Percentiles rank a stretch among this genome's conserved stretches.
Conservation (phyloP, 345 rosid genomes). For the Brassica rapa region DNA sequence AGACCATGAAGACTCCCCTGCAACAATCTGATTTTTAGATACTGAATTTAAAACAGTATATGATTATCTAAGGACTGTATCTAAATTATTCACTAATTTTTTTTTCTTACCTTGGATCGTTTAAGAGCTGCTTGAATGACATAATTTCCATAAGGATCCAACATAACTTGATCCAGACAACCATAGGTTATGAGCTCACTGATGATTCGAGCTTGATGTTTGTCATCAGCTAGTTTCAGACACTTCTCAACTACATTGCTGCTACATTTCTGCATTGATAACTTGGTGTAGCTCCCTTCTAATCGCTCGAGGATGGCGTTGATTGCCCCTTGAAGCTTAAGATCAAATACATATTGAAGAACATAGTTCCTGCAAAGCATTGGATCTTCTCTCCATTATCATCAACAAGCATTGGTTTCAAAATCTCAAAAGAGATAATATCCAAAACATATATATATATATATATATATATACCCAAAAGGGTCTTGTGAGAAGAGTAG, state of each 20-base stretch:
- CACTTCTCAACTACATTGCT: slow-evolving; percentile 93
- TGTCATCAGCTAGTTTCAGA: slow-evolving; percentile 59
- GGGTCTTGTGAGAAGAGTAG: slow-evolving; percentile 73
- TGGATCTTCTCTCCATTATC: background rate
- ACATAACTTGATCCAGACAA: slow-evolving; percentile 71
- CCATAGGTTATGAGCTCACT: slow-evolving; percentile 58
- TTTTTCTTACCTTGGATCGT: slow-evolving; percentile 56
- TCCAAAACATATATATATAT: background rate
- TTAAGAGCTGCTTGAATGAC: slow-evolving; percentile 81
- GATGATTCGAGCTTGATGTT: slow-evolving; percentile 46
- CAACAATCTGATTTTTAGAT: slow-evolving; percentile 6
- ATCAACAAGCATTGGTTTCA: background rate
- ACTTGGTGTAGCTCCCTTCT: slow-evolving; percentile 65
- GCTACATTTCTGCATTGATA: slow-evolving; percentile 85
- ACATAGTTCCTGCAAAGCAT: slow-evolving; percentile 69
- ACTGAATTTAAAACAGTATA: background rate
- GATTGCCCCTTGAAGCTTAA: slow-evolving; percentile 58
- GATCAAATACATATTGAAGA: slow-evolving; percentile 72
- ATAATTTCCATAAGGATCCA: slow-evolving; percentile 83
- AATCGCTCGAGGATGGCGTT: slow-evolving; percentile 56
- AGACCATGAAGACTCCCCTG: slow-evolving; percentile 65
- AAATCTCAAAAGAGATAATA: background rate
- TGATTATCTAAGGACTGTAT: background rate
- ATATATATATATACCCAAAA: slow-evolving; percentile 53
- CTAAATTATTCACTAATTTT: background rate